Base-by-base conservation (phyloP, 768 basidiomycete species). In the Neoboletus brunneissimus region DNA sequence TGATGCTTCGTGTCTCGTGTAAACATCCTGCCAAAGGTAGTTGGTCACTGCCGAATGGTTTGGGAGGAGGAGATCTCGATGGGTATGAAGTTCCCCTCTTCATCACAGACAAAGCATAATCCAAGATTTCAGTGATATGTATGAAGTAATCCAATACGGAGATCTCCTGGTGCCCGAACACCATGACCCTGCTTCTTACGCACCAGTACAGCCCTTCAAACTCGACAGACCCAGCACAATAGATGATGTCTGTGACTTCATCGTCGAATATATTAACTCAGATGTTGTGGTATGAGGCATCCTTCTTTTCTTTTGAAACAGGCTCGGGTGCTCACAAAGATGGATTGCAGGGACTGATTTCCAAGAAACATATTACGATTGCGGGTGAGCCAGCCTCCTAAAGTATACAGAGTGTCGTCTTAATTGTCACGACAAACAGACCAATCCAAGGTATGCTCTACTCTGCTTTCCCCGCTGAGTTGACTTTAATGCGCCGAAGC, bases 261-360 rank as follows among this genome's bases (percentile, higher is more conserved):
- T 94, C 23, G 83, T 91, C 15, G 85, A 93, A 62, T 94, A 92
- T 53, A 90, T 94, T 66, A 80, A 89, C 59, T 90, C 89, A 0
- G 89, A 93, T 64, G 81, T 91, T 42, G 71, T 91, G 79, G 89
- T 90, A 71, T 20, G 79, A 64, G 3, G 40, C 8, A 22, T 18
- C 8, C 1, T 4, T 34, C 32, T 37, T 20, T 48, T 13, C 37
- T 23, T 16, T 25, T 7, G 2, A 38, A 48, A 9, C 22, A 8
- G n/a, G 1, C 16, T 35, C 16, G 22, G 35, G 59, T 15, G 15
- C 48, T 63, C 52, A 69, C 16, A 32, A 31, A 53, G 18, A 41
- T 60, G 38, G 55, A 25, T 53, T 43, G 9, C 55, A 89, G 89
- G 88, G 89, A 11, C 73, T 92, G 10, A 60, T 91, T 18, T 84